Conservation (phyloP, 768 basidiomycete species). For the Hypholoma fasciculare region DNA sequence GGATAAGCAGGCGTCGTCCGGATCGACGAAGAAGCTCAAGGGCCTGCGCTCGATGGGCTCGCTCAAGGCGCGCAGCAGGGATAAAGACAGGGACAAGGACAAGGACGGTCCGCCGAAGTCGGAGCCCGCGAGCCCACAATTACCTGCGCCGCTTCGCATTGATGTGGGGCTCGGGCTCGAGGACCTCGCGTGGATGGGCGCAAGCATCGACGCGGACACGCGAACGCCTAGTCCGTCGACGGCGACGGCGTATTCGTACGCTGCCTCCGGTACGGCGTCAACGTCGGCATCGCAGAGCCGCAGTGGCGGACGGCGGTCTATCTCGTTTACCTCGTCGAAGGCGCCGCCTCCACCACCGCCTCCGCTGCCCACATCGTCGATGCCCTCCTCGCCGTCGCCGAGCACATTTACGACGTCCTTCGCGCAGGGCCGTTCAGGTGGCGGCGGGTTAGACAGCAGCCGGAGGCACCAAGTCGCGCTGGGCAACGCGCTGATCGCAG, state of each 20-base stretch:
- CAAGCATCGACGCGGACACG: conserved; percentile 18
- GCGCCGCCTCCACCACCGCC: conserved; percentile 8
- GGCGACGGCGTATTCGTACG: conserved; percentile 35
- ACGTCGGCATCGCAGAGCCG: conserved; percentile 23
- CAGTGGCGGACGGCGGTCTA: conserved; percentile 62
- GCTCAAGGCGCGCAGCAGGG: conserved; percentile 53
- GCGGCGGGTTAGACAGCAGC: conserved; percentile 6
- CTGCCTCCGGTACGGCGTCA: too few species aligned
- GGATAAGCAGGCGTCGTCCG: conserved; percentile 24
- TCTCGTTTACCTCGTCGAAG: conserved; percentile 65
- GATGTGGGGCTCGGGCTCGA: conserved; percentile 59
- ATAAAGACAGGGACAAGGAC: conserved; percentile 8
- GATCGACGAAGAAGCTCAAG: conserved; percentile 58
- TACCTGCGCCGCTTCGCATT: conserved; percentile 53
- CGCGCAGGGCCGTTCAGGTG: conserved; percentile 16
- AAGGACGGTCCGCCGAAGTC: conserved; percentile 21
- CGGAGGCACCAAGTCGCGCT: conserved; percentile 68
- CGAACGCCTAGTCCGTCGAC: conserved; percentile 11
- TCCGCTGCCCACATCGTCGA: conserved; percentile 21
- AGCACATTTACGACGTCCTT: conserved; percentile 41
- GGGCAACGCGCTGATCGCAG: conserved; percentile 89
- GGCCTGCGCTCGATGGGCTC: conserved; percentile 82
- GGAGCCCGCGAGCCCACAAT: conserved; percentile 47
- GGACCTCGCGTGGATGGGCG: conserved; percentile 52
- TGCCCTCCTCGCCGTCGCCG: conserved; percentile 53